Evolutionary conservation across 768 basidiomycete genomes (phyloP), one percentile per base, ranked within the genome.

Genomic region (Cystofilobasidium bisporidii): DNA sequence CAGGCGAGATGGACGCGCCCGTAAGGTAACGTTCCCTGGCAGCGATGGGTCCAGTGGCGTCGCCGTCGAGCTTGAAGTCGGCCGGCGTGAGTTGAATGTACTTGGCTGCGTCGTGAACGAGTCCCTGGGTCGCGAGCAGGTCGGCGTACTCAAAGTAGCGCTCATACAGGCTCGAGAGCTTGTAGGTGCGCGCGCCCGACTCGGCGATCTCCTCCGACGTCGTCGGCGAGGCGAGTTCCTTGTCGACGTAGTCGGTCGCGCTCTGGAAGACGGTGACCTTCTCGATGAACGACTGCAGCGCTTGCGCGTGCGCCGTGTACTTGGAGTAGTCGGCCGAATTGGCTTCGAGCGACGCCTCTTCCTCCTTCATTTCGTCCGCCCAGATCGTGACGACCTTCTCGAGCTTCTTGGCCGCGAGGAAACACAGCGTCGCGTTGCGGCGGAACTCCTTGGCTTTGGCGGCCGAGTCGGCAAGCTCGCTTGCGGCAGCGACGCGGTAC

Each of bases 61-160:
- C 82, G 5, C 79, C 78, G 3, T 83, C 80, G 8, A 87, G 87
- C 57, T 83, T 82, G 77, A 96, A 98, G 61, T 84, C 86, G 15
- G 78, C 72, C 0, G 96, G 96, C 0, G 86, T 90, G 71, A 89
- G 78, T 73, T 84, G 83, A 75, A 96, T 78, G 77, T 90, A 94
- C 48, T 81, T 80, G 28, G 86, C 82, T 0, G 92, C 93, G 64
- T 92, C 86, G 72, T 85, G 83, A 59, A 92, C 79, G 24, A 93
- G 82, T n/a, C 93, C 93, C 74, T 98, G 94, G 0, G 86, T 83
- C 9, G 88, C 88, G 30, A 99, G 82, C 61, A 97, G 79, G 71
- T 96, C 90, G 3, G 94, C 91, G 72, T 98, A 99, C 77, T 98
- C 96, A 73, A 89, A 85, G 80, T 96, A 98, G 18, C 87, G 83